These are phyloP conservation scores for Penicillium coprophilum DNA, from an alignment of 495 filamentous ascomycete species.

Conservation along the genomic window DNA sequence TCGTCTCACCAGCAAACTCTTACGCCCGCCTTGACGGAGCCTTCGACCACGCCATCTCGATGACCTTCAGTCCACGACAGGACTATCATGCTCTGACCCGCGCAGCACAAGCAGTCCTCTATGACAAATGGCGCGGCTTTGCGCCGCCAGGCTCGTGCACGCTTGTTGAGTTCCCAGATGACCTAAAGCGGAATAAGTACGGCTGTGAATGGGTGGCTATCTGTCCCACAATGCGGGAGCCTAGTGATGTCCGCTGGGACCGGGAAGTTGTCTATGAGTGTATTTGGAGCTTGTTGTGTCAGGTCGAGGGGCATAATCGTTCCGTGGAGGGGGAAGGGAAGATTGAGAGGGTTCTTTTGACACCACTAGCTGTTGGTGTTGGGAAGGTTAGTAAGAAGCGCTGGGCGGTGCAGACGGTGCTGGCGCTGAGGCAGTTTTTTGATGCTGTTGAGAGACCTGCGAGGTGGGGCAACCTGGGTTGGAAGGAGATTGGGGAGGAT, in stretches of 20 bases:
- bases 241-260: slow-evolving; percentile 44
- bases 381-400: slow-evolving; percentile 43
- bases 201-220: slow-evolving; percentile 46
- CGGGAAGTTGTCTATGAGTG: slow-evolving; percentile 56
- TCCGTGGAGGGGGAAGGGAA: slow-evolving; percentile 3
- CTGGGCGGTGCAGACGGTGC: slow-evolving; percentile 51
- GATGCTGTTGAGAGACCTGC: slow-evolving; percentile 38
- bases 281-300: slow-evolving; percentile 50
- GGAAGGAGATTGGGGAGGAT: slow-evolving; percentile 30
- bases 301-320: slow-evolving; percentile 47
- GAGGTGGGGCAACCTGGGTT: slow-evolving; percentile 34
- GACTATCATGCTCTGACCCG: slow-evolving; percentile 49
- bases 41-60: slow-evolving; percentile 55
- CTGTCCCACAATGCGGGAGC: slow-evolving; percentile 53
- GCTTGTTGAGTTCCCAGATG: slow-evolving; percentile 40
- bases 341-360: slow-evolving; percentile 45
- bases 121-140: slow-evolving; percentile 48
- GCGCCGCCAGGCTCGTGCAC: slow-evolving; percentile 51
- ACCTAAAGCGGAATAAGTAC: slow-evolving; percentile 32
- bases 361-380: slow-evolving; percentile 48
- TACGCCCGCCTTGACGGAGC: slow-evolving; percentile 52
- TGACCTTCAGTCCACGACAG: slow-evolving; percentile 42
- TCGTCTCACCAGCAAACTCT: slow-evolving; percentile 55
- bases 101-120: slow-evolving; percentile 40
- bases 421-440: slow-evolving; percentile 50